A percentile compares a stretch with the other conserved stretches of the same genome.
Evolutionary conservation across 163 green algal genomes (phyloP).

Genomic region (Trebouxiophyceae sp.): DNA sequence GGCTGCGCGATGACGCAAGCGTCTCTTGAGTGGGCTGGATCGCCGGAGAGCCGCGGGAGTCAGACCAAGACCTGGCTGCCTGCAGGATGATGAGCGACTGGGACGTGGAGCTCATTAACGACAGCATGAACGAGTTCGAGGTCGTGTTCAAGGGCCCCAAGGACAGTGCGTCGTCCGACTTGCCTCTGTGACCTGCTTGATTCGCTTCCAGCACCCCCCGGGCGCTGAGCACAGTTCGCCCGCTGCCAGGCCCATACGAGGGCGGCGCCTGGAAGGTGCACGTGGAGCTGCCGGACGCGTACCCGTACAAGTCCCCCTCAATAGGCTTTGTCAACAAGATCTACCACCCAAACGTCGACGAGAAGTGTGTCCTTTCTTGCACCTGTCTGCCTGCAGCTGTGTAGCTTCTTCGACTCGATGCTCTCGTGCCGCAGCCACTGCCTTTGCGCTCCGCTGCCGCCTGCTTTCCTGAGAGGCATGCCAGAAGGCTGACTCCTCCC

Average conservation of each 20-base stretch:
- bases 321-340: constrained; percentile 99
- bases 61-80: neutral
- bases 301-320: constrained; percentile 98
- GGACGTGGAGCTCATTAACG: constrained; percentile 94
- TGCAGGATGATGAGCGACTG: constrained; percentile 96
- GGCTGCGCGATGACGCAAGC: neutral
- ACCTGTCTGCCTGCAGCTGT: neutral
- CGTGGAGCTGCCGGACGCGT: constrained; percentile 94
- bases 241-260: constrained; percentile 85
- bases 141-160: constrained; percentile 87
- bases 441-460: too few relatives aligned
- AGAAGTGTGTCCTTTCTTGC: constrained; percentile 52
- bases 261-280: constrained; percentile 91
- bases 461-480: too few relatives aligned
- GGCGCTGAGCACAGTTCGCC: neutral
- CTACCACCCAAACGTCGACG: constrained; percentile 98
- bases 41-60: neutral
- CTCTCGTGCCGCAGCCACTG: too few relatives aligned
- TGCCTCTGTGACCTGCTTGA: neutral
- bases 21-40: neutral
- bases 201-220: neutral
- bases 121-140: constrained; percentile 90
- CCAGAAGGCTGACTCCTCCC: neutral
- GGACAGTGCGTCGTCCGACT: constrained; percentile 82
- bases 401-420: too few relatives aligned